A percentile compares a stretch with the other conserved stretches of the same genome.
These are phyloP conservation scores for Thymus quinquecostatus DNA, from an alignment of 257 asterid genomes.

Conservation along the genomic window DNA sequence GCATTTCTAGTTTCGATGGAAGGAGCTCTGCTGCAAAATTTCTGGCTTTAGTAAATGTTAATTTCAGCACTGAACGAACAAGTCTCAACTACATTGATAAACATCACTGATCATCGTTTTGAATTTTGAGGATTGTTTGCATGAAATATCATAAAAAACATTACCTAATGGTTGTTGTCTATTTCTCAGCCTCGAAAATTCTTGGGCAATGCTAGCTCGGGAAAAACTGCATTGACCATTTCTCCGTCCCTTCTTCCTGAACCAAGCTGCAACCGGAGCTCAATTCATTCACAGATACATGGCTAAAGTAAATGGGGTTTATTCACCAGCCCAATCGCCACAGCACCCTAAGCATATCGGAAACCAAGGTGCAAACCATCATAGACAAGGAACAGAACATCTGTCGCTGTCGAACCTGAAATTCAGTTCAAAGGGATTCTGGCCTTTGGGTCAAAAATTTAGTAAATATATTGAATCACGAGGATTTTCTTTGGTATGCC, in stretches of 20 bases:
- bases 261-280: constrained; percentile 29
- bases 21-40: too few relatives aligned
- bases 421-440: constrained; percentile 47
- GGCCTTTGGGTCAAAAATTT: constrained; percentile 56
- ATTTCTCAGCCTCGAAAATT: constrained; percentile 27
- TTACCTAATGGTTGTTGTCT: constrained; percentile 13
- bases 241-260: constrained; percentile 33
- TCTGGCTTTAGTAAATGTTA: too few relatives aligned
- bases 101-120: not conserved
- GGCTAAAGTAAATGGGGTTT: constrained; percentile 71
- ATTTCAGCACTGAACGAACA: too few relatives aligned
- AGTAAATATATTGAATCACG: constrained; percentile 43
- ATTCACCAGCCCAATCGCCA: constrained; percentile 76
- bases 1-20: too few relatives aligned
- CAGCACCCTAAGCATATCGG: constrained; percentile 55
- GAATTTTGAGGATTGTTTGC: constrained; percentile 22
- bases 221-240: constrained; percentile 25
- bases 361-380: constrained; percentile 46
- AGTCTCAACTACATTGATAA: not conserved
- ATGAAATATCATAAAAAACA: constrained; percentile 8
- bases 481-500: constrained; percentile 57
- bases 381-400: constrained; percentile 49
- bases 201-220: constrained; percentile 30
- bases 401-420: constrained; percentile 46
- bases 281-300: constrained; percentile 36